Evolutionary conservation across 2,329 filamentous ascomycete genomes (phyloP).

Genomic region (Ceratocystis ficicola): DNA sequence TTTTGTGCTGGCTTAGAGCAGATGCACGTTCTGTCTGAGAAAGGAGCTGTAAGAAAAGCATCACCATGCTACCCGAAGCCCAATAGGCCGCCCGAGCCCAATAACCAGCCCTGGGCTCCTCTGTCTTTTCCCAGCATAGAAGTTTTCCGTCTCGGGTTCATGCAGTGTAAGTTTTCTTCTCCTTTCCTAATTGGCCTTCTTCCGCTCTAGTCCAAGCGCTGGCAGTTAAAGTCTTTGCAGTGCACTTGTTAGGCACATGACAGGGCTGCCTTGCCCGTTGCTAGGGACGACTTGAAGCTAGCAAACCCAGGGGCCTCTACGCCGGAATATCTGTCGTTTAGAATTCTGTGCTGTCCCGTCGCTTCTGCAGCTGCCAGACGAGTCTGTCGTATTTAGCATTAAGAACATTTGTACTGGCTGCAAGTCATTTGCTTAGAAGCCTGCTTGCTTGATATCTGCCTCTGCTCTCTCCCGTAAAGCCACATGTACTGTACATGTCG

Average conservation of each 20-base stretch:
- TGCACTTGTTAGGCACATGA: neutral
- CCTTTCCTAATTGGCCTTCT: neutral
- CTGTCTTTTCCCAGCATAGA: neutral
- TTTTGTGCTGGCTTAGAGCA: neutral
- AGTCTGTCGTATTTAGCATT: neutral
- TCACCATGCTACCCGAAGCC: neutral
- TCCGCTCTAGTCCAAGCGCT: too few relatives aligned
- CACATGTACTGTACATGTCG: neutral
- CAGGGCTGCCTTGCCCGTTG: conserved; percentile 10
- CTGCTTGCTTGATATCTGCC: neutral
- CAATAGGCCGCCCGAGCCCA: neutral
- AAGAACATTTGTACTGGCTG: neutral
- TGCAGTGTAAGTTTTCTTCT: neutral
- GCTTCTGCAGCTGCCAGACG: neutral
- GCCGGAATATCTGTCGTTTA: neutral
- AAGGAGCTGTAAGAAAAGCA: neutral
- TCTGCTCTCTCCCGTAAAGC: neutral
- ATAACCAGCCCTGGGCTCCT: neutral
- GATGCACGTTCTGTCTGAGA: neutral
- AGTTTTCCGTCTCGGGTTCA: neutral
- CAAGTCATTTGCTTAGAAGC: neutral
- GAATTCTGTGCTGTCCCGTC: conserved; percentile 8
- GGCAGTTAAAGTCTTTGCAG: conserved; percentile 1
- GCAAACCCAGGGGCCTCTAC: neutral
- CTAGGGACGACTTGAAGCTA: neutral